Base-by-base conservation (phyloP, 192 early-diverging fungal species). In the Coemansia sp. region DNA sequence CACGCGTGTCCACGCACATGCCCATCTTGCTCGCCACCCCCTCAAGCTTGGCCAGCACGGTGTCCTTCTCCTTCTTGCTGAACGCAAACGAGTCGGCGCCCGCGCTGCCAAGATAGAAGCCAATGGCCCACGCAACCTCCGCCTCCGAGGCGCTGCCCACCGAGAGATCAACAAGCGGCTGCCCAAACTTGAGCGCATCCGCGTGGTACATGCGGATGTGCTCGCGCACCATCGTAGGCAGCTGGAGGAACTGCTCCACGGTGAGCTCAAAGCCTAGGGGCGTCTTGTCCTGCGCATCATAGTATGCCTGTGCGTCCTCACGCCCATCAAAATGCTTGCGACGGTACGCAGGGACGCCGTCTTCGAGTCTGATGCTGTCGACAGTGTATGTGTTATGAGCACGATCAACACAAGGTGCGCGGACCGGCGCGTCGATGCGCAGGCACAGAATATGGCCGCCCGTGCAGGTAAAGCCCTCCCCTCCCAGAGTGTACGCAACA, bases 371-470 rank as follows among this genome's bases (percentile, higher is more conserved):
- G 7, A 63, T 19, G 6, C 38, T 51, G 10, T 9, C 58, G 22
- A 71, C 69, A 8, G 45, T 47, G 35, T 45, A 46, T 3, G 1
- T 29, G 16, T 16, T 29, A 3, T 6, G 10, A 11, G 2, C 29
- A 11, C n/a, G 24, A 18, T 54, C 68, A 12, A 18, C 28, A 25
- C 4, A 44, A 32, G 56, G 48, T 2, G 35, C 16, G 1, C 22
- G 28, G 3, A 50, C 69, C 10, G 69, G 69, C 32, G 46, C 54
- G 44, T 65, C 62, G 9, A 62, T 18, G 31, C 69, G 69, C 69
- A 71, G 54, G 43, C 69, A 71, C 27, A 71, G 54, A 42, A 65
- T 58, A 23, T 71, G 69, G 7, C 69, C 69, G 32, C 69, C 69
- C 1, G 69, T 71, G 63, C 69, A 65, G 22, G 69, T 71, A 32